Conservation (phyloP, 106 monocot genomes). For the Platanthera zijinensis region DNA sequence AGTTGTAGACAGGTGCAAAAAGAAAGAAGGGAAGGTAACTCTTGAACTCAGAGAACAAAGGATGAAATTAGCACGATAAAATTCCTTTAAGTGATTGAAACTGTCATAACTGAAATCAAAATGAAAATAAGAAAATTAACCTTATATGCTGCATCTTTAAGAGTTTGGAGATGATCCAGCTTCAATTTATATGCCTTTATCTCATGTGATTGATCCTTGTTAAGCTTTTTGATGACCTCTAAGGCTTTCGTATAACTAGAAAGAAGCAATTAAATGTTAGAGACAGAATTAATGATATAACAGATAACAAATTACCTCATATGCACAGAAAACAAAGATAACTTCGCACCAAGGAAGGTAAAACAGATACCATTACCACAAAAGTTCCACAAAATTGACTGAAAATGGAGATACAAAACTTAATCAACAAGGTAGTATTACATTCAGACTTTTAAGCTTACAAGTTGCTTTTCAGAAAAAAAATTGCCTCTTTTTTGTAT, state of each 20-base stretch:
- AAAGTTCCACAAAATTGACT: not conserved
- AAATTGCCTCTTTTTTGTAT: not conserved
- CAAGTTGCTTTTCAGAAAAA: not conserved
- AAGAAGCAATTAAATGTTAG: not conserved
- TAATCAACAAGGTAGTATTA: not conserved
- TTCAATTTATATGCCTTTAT: conserved; percentile 98
- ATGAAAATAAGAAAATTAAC: conserved; percentile 20
- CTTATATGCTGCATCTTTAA: conserved; percentile 95
- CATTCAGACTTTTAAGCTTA: not conserved
- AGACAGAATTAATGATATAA: not conserved
- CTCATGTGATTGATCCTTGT: conserved; percentile 94
- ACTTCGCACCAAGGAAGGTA: not conserved
- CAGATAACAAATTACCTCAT: not conserved
- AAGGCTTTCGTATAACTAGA: conserved; percentile 90
- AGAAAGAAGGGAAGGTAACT: too few relatives aligned
- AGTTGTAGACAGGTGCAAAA: too few relatives aligned
- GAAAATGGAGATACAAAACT: not conserved
- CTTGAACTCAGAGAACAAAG: too few relatives aligned
- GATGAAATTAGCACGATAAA: not conserved
- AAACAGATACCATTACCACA: not conserved
- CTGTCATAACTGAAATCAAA: not conserved
- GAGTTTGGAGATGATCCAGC: conserved; percentile 90
- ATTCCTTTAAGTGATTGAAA: not conserved
- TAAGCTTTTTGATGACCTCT: conserved; percentile 95
- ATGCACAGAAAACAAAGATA: not conserved